Evolutionary conservation across 345 rosid species (phyloP), one percentile per base, ranked within the genome.

Genomic region (Acer negundo): DNA sequence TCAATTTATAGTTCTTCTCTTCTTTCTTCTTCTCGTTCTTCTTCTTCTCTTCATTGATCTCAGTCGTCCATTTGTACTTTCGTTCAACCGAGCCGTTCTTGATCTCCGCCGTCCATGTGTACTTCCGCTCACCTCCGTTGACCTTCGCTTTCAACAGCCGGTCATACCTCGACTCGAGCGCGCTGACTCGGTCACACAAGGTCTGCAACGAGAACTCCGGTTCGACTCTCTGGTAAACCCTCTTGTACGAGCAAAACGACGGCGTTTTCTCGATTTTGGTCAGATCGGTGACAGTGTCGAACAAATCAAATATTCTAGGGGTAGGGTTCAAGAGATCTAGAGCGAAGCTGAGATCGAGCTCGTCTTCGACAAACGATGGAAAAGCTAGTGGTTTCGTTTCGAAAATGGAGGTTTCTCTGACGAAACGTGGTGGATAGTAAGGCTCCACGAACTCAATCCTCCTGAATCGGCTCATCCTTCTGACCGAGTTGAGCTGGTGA

Each of bases 61-160:
- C 97, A 68, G 97, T 86, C 67, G 85, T 86, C 98, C 92, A 90
- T 77, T 75, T 91, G 83, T 89, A 91, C 91, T 87, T 90, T 75
- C 91, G 86, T 79, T 90, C 94, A 6, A 88, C 91, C 22, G 87
- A 86, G 0, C 82, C 72, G 26, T 84, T 94, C 73, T 91, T 83
- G 78, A 92, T 84, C 90, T 95, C 95, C 72, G 96, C 88, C 22
- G 97, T 86, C 92, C 87, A 81, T 3, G 85, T 88, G 84, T 87
- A 91, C 97, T 93, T 95, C 86, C 97, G 81, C 15, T 91, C 94
- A 31, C 88, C 80, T 26, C 62, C 82, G 75, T 72, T 5, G 66
- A 23, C 74, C 76, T 77, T 85, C 58, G 78, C 51, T 69, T 51
- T 72, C 20, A 83, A 75, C 69, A 91, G 82, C 26, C 80, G 78